Conservation (phyloP, 805 yeast genomes). For the Cyberlindnera americana region DNA sequence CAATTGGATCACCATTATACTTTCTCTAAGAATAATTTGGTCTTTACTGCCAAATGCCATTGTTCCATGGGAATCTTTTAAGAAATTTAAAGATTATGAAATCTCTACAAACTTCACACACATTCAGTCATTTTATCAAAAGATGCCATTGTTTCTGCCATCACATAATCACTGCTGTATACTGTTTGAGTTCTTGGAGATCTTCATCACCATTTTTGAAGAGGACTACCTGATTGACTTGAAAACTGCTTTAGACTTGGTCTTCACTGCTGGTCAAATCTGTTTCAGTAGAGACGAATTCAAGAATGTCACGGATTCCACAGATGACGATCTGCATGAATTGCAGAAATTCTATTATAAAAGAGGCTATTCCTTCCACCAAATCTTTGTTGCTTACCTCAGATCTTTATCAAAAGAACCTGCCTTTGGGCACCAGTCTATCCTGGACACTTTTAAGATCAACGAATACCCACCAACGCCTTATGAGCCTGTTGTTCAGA, state of each 20-base stretch:
- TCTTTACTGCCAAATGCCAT: conserved; percentile 33
- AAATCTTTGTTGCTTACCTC: conserved; percentile 32
- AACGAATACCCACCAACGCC: conserved; percentile 32
- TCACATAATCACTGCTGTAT: conserved; percentile 34
- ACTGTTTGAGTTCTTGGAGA: conserved; percentile 35
- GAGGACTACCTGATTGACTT: conserved; percentile 31
- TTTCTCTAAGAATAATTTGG: conserved; percentile 33
- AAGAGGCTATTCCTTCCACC: conserved; percentile 33
- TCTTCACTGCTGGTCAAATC: conserved; percentile 35
- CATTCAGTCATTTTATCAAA: conserved; percentile 31
- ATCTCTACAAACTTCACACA: conserved; percentile 21
- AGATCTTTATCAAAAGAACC: conserved; percentile 31
- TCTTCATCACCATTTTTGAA: conserved; percentile 30
- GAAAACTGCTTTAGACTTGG: conserved; percentile 30
- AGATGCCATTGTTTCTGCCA: conserved; percentile 32
- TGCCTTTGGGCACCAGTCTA: conserved; percentile 28
- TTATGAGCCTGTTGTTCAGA: conserved; percentile 32
- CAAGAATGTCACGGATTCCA: conserved; percentile 6
- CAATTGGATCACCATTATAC: conserved; percentile 27
- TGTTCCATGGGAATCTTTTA: conserved; percentile 34
- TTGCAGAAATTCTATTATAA: conserved; percentile 31
- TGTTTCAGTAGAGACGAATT: conserved; percentile 31
- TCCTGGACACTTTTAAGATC: conserved; percentile 32
- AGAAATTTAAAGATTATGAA: conserved; percentile 29
- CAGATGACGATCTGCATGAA: conserved; percentile 30